Percentiles rank a stretch among this genome's conserved stretches.
Evolutionary conservation across 2,329 filamentous ascomycete genomes (phyloP).

Genomic region (Macroventuria anomochaeta): DNA sequence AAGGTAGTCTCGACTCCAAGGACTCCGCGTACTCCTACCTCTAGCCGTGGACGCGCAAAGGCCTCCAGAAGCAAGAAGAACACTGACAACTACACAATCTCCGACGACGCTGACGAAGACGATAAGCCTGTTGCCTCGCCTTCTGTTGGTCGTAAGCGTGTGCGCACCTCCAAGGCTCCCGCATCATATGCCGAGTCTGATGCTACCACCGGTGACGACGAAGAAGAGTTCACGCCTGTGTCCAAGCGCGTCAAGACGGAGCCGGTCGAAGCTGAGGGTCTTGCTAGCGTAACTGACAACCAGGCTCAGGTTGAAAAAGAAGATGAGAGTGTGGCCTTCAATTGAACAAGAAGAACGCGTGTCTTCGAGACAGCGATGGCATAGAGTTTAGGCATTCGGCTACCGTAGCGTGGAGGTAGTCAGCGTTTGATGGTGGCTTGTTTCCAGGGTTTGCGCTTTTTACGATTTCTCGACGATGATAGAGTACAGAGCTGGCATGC

Average conservation of each 20-base stretch:
- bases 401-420: background rate
- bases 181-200: slow-evolving; percentile 1
- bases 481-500: background rate
- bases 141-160: background rate
- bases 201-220: background rate
- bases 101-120: background rate
- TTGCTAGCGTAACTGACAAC: no score
- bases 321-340: background rate
- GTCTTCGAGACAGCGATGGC: background rate
- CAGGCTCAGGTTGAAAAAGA: background rate
- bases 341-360: background rate
- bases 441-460: background rate
- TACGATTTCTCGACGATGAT: background rate
- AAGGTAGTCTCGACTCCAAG: background rate
- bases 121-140: background rate
- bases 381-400: background rate
- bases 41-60: background rate
- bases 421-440: background rate
- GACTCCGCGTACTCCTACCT: background rate
- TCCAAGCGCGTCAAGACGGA: slow-evolving; percentile 9
- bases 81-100: background rate
- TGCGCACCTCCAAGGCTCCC: background rate
- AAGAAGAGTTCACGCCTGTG: background rate
- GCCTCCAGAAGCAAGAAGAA: background rate
- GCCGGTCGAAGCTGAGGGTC: background rate